phyloP scores from a whole-genome alignment of 306 rosid genomes.

The Quercus suber region DNA sequence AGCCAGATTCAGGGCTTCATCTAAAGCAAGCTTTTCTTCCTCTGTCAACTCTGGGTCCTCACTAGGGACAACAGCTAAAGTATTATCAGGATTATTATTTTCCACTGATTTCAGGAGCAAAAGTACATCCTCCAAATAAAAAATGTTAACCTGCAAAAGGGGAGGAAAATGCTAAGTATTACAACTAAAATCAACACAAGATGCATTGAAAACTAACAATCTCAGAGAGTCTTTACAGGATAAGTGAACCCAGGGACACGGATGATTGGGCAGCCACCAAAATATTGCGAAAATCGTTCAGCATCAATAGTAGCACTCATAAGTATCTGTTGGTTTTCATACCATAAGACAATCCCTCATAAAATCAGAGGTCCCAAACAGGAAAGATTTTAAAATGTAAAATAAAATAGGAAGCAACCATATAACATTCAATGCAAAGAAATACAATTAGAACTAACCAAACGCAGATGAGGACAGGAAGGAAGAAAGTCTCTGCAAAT shows the following conservation, averaged over 20 bases:
- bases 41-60: constrained; percentile 43
- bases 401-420: background rate
- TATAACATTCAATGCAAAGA: too few species aligned
- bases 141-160: constrained; percentile 66
- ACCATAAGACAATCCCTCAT: background rate
- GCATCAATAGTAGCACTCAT: constrained; percentile 97
- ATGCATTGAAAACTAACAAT: constrained; percentile 17
- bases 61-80: constrained; percentile 23
- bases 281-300: constrained; percentile 80
- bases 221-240: constrained; percentile 55
- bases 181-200: constrained; percentile 4
- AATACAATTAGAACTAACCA: constrained; percentile 59
- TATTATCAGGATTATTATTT: constrained; percentile 53
- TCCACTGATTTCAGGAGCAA: constrained; percentile 50
- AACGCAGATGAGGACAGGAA: constrained; percentile 57
- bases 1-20: constrained; percentile 83
- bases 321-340: constrained; percentile 52
- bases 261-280: constrained; percentile 91
- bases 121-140: constrained; percentile 88
- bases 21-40: constrained; percentile 66
- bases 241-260: constrained; percentile 88
- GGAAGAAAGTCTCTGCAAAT: constrained; percentile 89
- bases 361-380: background rate
- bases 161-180: background rate
- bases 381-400: background rate